Evolutionary conservation across 2,329 filamentous ascomycete genomes (phyloP), one percentile per base, ranked within the genome.

Genomic region (Cordyceps militaris): DNA sequence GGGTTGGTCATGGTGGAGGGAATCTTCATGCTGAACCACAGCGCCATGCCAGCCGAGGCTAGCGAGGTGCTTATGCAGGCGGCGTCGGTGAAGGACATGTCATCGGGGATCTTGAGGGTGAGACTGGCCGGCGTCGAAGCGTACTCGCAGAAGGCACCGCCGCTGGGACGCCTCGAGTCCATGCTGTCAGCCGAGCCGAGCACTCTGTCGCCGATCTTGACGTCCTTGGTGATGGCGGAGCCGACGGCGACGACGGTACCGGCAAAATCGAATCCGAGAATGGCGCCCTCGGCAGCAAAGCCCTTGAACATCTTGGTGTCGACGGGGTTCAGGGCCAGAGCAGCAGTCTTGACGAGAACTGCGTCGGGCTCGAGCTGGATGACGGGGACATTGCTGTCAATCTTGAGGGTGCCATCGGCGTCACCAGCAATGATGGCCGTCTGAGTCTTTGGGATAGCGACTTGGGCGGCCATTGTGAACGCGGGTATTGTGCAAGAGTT

Each of bases 301-400:
- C 61, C 60, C 14, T 66, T 65, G 42, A 65, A 49, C 61, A 70
- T 66, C 57, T 75, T 75, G 40, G 62, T 62, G 58, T 75, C 73
- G 49, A 58, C 59, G 1, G 71, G 72, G 60, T 73, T 74, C 32
- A 75, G 47, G 16, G 69, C 70, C 1, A 74, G 67, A 1, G 68
- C 66, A 19, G 57, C 59, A 5, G 63, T 65, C 49, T 61, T 60
- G 38, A 69, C 61, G 19, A 67, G 58, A 34, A 67, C 58, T 24
- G 60, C 36, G 28, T 61, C 38, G 53, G 51, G 44, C 59, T 62
- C 57, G 11, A 59, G 48, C 42, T 38, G 13, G 21, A 53, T 48
- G 11, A 58, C 43, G 24, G 48, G 49, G 3, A 58, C 42, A 14
- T 48, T 48, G 56, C 36, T 14, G 24, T 16, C 42, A n/a, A 59